A percentile compares a stretch with the other conserved stretches of the same genome.
phyloP scores from a whole-genome alignment of 495 filamentous ascomycete genomes.

The Clohesyomyces aquaticus region DNA sequence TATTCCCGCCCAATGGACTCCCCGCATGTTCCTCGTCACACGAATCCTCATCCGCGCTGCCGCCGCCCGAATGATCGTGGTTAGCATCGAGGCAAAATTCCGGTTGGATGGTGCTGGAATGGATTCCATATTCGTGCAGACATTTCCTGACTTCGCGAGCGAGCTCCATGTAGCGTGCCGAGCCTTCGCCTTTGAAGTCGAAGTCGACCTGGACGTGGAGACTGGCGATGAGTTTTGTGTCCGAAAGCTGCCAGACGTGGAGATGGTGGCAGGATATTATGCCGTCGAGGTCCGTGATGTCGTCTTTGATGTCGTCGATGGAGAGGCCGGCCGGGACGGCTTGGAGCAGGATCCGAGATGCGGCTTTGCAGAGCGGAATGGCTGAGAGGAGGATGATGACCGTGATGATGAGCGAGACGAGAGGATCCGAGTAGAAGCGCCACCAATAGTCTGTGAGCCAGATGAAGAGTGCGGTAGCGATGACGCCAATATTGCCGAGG shows the following conservation, averaged over 20 bases:
- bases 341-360: conserved; percentile 91
- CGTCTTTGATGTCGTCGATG: conserved; percentile 86
- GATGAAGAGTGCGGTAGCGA: conserved; percentile 87
- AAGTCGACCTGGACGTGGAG: conserved; percentile 88
- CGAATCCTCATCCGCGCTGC: conserved; percentile 32
- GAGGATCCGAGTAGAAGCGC: conserved; percentile 83
- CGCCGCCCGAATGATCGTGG: conserved; percentile 51
- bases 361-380: conserved; percentile 88
- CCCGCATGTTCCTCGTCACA: conserved; percentile 41
- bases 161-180: conserved; percentile 85
- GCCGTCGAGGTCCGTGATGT: conserved; percentile 81
- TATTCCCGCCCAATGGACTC: conserved; percentile 44
- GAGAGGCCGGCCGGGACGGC: conserved; percentile 86
- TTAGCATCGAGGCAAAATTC: conserved; percentile 74
- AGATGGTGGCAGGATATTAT: conserved; percentile 90
- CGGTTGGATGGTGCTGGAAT: conserved; percentile 97
- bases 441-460: conserved; percentile 76
- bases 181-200: conserved; percentile 71
- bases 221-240: conserved; percentile 87
- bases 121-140: conserved; percentile 93
- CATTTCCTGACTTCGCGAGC: conserved; percentile 78
- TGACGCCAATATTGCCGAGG: conserved; percentile 95
- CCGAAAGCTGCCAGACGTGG: conserved; percentile 96
- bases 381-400: conserved; percentile 90
- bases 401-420: conserved; percentile 94